Evolutionary conservation across 345 rosid genomes (phyloP).

Genomic region (Eucalyptus cloeziana): DNA sequence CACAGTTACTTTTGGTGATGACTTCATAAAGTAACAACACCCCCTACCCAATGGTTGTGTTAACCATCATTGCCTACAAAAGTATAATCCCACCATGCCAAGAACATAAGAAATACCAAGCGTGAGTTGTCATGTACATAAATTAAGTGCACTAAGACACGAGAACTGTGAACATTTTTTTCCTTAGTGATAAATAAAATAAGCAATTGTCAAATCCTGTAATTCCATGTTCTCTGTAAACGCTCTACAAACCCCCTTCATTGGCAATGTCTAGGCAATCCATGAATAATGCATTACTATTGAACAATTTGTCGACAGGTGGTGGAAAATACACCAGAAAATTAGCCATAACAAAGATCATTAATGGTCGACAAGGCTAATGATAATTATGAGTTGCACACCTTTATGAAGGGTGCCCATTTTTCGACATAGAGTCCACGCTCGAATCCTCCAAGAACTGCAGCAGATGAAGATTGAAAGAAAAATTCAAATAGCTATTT

Average conservation of each 20-base stretch:
- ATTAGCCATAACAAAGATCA: neutral
- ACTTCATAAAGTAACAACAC: neutral
- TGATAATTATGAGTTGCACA: neutral
- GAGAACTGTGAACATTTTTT: fast-evolving
- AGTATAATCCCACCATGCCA: neutral
- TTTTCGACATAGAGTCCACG: constrained; percentile 88
- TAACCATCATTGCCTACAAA: neutral
- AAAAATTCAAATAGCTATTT: neutral
- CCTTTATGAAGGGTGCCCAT: constrained; percentile 91
- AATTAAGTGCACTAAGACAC: neutral
- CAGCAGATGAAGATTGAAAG: neutral
- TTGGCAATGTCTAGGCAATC: neutral
- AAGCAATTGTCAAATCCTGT: neutral
- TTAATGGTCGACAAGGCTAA: neutral
- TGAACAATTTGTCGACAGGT: neutral
- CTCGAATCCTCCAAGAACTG: constrained; percentile 83
- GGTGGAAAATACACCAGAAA: neutral
- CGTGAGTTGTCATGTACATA: neutral
- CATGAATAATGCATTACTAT: neutral
- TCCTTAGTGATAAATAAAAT: neutral
- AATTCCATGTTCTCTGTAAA: neutral
- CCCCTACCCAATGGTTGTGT: neutral
- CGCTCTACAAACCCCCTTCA: neutral
- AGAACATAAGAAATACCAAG: neutral
- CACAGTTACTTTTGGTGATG: neutral